phyloP scores from a whole-genome alignment of 768 basidiomycete species.

The Polyporus arcularius region DNA sequence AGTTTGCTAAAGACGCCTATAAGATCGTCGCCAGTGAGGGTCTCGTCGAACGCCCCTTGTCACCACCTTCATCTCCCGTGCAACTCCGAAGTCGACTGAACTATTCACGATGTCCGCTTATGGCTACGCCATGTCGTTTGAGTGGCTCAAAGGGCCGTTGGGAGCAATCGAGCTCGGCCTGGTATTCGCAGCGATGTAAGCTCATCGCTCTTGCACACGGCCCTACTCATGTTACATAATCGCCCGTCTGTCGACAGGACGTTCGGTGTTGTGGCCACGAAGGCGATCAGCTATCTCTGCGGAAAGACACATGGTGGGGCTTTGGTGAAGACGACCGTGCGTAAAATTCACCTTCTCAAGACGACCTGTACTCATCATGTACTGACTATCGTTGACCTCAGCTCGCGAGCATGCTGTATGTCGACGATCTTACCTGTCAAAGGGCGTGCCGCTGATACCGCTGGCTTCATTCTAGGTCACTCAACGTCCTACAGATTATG shows the following conservation, averaged over 20 bases:
- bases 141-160: background rate
- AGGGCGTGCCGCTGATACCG: background rate
- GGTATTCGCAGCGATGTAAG: slow-evolving; percentile 8
- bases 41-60: too few species aligned
- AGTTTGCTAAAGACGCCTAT: too few species aligned
- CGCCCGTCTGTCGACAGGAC: background rate
- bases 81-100: too few species aligned
- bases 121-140: too few species aligned
- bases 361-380: background rate
- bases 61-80: too few species aligned
- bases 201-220: background rate
- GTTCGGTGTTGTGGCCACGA: slow-evolving; percentile 6
- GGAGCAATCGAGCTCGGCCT: slow-evolving; percentile 4
- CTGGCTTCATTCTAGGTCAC: background rate
- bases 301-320: background rate
- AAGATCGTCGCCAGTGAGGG: too few species aligned
- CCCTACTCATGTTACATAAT: background rate
- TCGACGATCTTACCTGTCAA: background rate
- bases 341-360: background rate
- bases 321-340: background rate
- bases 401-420: slow-evolving; percentile 5
- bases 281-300: slow-evolving; percentile 1
- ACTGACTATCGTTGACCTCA: background rate
- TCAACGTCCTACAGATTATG: slow-evolving; percentile 6
- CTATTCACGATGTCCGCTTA: too few species aligned